phyloP scores from a whole-genome alignment of 2,329 filamentous ascomycete species.

The Aspergillus sp. region DNA sequence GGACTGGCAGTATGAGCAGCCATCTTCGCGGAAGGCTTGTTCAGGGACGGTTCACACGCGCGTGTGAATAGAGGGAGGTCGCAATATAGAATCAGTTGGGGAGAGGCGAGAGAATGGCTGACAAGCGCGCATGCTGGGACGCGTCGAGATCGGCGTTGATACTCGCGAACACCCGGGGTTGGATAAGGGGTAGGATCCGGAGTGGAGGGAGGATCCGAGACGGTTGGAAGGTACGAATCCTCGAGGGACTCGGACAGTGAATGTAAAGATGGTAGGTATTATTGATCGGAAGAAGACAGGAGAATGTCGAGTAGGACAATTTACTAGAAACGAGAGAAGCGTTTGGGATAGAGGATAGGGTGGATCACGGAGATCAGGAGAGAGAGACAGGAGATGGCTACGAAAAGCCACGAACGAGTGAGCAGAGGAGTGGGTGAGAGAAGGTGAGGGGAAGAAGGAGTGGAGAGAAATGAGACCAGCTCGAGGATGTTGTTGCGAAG shows the following conservation, averaged over 20 bases:
- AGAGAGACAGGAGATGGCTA: not conserved
- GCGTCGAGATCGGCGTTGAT: slow-evolving; percentile 14
- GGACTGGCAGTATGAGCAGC: slow-evolving; percentile 29
- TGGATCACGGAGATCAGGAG: slow-evolving; percentile 1
- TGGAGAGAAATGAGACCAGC: not conserved
- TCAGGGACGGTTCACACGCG: slow-evolving; percentile 20
- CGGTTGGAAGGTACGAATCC: not conserved
- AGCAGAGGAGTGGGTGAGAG: not conserved
- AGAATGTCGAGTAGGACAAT: not conserved
- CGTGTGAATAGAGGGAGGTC: slow-evolving; percentile 27
- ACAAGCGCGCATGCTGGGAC: slow-evolving; percentile 37
- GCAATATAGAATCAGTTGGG: slow-evolving; percentile 22
- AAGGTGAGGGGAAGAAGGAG: not conserved
- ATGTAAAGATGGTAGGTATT: not conserved
- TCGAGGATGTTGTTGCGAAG: not conserved
- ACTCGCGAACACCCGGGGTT: not conserved
- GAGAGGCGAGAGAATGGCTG: slow-evolving; percentile 25
- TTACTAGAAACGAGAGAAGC: not conserved
- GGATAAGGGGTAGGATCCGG: not conserved
- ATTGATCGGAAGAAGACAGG: not conserved
- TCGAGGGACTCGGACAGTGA: not conserved
- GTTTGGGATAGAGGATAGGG: slow-evolving; percentile 1
- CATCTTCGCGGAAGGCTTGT: slow-evolving; percentile 17
- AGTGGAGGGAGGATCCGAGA: not conserved
- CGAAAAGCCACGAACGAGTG: not conserved